Evolutionary conservation across 1,284 basidiomycete species (phyloP), one percentile per base, ranked within the genome.

Genomic region (Pseudozyma tsukubaensis): DNA sequence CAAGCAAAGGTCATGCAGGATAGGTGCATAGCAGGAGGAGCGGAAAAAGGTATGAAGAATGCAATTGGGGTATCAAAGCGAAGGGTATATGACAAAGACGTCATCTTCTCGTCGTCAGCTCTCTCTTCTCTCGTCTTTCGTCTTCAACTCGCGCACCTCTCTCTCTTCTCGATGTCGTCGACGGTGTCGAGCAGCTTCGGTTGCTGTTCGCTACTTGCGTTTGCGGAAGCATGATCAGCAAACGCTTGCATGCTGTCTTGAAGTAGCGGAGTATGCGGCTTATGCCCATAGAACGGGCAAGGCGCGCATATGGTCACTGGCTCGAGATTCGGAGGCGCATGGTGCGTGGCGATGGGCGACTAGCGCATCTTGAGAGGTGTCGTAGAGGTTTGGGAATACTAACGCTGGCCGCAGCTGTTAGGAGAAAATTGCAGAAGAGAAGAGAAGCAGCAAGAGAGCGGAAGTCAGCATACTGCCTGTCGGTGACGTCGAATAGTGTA

Each of bases 371-470:
- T 42, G 48, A 48, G 45, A 50, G 53, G 45, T 49, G 54, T 42
- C 50, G 34, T 48, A 16, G 14, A 16, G 9, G 24, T 50, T 35
- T 58, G 48, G 19, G 19, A 42, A 77, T 71, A 77, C 75, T 71
- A 70, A 77, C 75, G 75, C 62, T 71, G 64, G 66, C 75, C 75
- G 62, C 75, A 77, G 75, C 75, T 77, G 62, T 69, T 45, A 42
- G 49, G 8, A 40, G 52, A 59, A 39, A 42, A 29, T 54, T 34
- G 50, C 50, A 52, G 24, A 6, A 43, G 4, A 12, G 12, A 32
- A 49, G 24, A 16, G 16, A 49, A 29, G 36, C 8, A 24, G 39
- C 16, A 37, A 32, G 32, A 6, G 13, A 43, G 18, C 18, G n/a
- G 44, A 21, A 14, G 51, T 59, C 45, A 62, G 54, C 48, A 18